These are phyloP conservation scores for Ceratocystis lukuohia DNA, from an alignment of 2,329 filamentous ascomycete genomes.

Conservation along the genomic window DNA sequence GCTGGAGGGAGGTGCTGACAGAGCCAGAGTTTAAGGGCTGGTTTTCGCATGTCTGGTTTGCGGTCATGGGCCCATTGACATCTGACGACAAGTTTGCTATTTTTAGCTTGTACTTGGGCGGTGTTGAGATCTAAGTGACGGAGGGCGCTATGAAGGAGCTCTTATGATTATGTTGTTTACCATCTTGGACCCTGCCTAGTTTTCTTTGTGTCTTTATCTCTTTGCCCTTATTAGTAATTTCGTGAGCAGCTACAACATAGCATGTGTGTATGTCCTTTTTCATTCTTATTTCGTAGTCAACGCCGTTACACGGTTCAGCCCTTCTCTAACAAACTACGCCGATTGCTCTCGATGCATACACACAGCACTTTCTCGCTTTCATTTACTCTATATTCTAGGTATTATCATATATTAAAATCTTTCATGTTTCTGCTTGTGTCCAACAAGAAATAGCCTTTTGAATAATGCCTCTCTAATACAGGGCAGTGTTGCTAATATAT, in stretches of 20 bases:
- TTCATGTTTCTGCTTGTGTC: neutral
- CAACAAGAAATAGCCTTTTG: neutral
- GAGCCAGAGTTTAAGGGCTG: conserved; percentile 53
- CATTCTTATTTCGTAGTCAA: no score
- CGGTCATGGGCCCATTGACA: neutral
- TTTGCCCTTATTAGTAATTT: no score
- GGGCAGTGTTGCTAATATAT: conserved; percentile 22
- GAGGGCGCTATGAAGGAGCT: neutral
- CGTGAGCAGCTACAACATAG: no score
- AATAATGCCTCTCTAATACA: conserved; percentile 15
- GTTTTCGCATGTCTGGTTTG: conserved; percentile 30
- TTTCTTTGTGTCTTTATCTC: no score
- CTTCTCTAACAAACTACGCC: no score
- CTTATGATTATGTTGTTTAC: neutral
- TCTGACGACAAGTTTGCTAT: neutral
- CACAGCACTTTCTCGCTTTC: neutral
- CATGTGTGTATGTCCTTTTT: no score
- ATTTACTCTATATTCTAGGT: neutral
- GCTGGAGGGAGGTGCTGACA: conserved; percentile 47
- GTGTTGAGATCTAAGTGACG: neutral
- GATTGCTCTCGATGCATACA: neutral
- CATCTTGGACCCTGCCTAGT: no score
- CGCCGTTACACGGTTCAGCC: no score
- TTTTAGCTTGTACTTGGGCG: conserved; percentile 7
- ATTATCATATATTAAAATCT: neutral